phyloP scores from a whole-genome alignment of 257 asterid species.

The Rhazya stricta region DNA sequence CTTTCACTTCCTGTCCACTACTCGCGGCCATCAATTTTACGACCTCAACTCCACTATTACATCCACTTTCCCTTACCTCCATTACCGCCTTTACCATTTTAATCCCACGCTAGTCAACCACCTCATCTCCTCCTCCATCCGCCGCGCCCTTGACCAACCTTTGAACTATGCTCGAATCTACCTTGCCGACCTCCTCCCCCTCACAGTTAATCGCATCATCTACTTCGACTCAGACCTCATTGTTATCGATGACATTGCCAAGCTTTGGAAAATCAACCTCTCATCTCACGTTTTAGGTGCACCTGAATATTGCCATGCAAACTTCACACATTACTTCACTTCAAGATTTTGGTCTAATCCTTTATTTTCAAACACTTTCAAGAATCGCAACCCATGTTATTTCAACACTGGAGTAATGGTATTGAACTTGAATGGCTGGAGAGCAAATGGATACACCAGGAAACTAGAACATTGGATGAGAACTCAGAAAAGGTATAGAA shows the following conservation, averaged over 20 bases:
- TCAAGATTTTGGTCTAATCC: conserved; percentile 61
- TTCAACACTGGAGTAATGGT: conserved; percentile 97
- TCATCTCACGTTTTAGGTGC: conserved; percentile 58
- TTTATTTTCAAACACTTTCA: conserved; percentile 30
- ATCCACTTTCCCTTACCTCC: conserved; percentile 77
- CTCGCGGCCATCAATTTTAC: conserved; percentile 37
- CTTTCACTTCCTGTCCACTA: conserved; percentile 71
- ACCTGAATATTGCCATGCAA: conserved; percentile 78
- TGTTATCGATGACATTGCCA: conserved; percentile 70
- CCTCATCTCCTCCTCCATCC: conserved; percentile 80
- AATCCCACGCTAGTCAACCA: conserved; percentile 52
- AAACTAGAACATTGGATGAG: conserved; percentile 83
- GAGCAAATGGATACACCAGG: conserved; percentile 35
- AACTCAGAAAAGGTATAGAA: conserved; percentile 50
- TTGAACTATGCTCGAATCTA: conserved; percentile 85
- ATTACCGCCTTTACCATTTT: conserved; percentile 65
- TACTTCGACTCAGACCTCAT: conserved; percentile 88
- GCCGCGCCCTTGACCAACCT: conserved; percentile 88
- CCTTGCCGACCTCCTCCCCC: conserved; percentile 69
- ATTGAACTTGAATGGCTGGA: conserved; percentile 56
- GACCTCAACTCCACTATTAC: conserved; percentile 51
- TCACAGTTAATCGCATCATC: conserved; percentile 49
- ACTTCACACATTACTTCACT: conserved; percentile 72
- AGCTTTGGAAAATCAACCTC: conserved; percentile 58
- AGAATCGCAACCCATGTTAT: conserved; percentile 49